phyloP scores from a whole-genome alignment of 2,329 filamentous ascomycete species.

The Phaeophleospora eucalypticola region DNA sequence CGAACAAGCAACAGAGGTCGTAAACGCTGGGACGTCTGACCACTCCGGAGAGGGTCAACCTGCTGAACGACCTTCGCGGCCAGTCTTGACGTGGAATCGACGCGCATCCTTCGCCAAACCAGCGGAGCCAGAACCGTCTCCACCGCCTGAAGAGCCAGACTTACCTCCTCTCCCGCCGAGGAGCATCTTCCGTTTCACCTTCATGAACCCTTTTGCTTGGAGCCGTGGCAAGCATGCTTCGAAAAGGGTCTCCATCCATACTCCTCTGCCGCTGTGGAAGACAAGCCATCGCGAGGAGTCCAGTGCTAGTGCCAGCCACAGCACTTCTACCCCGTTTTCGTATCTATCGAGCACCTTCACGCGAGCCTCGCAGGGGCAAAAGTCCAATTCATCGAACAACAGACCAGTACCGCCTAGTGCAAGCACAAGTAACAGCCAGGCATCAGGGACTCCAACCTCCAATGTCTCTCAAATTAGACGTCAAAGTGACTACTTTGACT shows the following conservation, averaged over 20 bases:
- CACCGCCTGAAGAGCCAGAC: background rate
- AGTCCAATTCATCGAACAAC: background rate
- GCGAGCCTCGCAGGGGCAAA: background rate
- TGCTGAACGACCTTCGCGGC: background rate
- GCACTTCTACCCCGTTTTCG: background rate
- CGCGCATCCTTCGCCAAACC: constrained; percentile 10
- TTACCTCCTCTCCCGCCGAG: background rate
- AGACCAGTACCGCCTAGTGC: background rate
- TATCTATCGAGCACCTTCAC: background rate
- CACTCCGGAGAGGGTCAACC: no score
- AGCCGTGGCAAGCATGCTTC: background rate
- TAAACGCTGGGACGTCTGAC: no score
- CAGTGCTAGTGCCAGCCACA: no score
- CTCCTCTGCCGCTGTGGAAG: background rate
- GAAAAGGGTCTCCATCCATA: background rate
- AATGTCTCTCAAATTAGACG: background rate
- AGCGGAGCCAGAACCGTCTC: background rate
- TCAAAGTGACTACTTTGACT: constrained; percentile 6
- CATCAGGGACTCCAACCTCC: background rate
- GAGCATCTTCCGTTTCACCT: background rate
- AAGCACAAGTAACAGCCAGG: background rate
- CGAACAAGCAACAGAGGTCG: background rate
- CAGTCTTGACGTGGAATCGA: constrained; percentile 8
- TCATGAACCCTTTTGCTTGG: background rate
- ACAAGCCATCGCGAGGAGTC: background rate